Evolutionary conservation across 192 early-diverging fungal genomes (phyloP), one percentile per base, ranked within the genome.

Genomic region (Entomortierella chlamydospora): DNA sequence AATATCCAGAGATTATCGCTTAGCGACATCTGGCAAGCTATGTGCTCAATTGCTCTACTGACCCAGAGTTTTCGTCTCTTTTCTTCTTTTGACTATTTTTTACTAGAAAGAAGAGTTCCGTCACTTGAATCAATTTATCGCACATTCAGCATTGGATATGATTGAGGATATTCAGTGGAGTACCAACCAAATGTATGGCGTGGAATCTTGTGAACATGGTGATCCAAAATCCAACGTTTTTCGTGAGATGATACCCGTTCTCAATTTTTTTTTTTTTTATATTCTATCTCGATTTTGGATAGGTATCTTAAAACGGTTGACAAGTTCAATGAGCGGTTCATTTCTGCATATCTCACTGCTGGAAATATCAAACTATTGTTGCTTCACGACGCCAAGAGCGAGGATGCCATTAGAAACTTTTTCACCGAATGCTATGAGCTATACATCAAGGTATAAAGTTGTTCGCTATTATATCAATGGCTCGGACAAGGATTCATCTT

Each of bases 231-330:
- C n/a, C n/a, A n/a, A n/a, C n/a, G n/a, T n/a, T n/a, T n/a, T n/a
- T n/a, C n/a, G n/a, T n/a, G n/a, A n/a, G n/a, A n/a, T n/a, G n/a
- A n/a, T n/a, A n/a, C n/a, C n/a, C n/a, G n/a, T n/a, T n/a, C n/a
- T n/a, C n/a, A n/a, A n/a, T n/a, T n/a, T n/a, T n/a, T n/a, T 56
- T 37, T 61, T 49, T 41, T 12, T 18, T 18, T 7, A 53, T n/a
- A n/a, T n/a, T n/a, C n/a, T n/a, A n/a, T n/a, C n/a, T n/a, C n/a
- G n/a, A n/a, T n/a, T n/a, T n/a, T n/a, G n/a, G n/a, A 22, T 58
- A 96, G 95, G 90, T 99, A 96, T 66, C 84, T 99, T 33, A 97
- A 97, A 73, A 89, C 91, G 2, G 91, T 99, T 42, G 98, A 99
- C 84, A 89, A 91, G 67, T 98, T 97, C 83, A 97, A 98, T 68